These are phyloP conservation scores for Pouteria glomerata DNA, from an alignment of 148 eudicot genomes.

Conservation along the genomic window DNA sequence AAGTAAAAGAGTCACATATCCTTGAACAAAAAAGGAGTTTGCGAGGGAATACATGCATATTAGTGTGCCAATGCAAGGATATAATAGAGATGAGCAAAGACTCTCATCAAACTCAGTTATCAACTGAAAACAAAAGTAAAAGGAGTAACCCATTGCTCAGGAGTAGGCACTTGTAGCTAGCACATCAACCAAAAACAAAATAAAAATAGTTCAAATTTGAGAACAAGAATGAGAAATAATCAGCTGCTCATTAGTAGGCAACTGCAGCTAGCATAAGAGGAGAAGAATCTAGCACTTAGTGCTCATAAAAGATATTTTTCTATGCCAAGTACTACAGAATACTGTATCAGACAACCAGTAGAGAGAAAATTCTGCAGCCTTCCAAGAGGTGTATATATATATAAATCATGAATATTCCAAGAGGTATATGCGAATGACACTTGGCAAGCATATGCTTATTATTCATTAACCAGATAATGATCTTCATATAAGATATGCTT, in stretches of 20 bases:
- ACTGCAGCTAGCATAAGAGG: not conserved
- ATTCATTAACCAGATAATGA: not conserved
- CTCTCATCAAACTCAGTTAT: too few relatives aligned
- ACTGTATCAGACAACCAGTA: too few relatives aligned
- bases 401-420: too few relatives aligned
- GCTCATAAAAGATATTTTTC: not conserved
- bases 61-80: not conserved
- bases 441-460: not conserved
- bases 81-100: not conserved
- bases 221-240: not conserved
- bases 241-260: not conserved
- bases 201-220: not conserved
- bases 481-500: not conserved
- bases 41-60: not conserved
- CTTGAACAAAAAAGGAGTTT: not conserved
- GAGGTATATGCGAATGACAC: not conserved
- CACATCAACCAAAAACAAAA: too few relatives aligned
- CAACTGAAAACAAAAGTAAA: too few relatives aligned
- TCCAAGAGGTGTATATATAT: too few relatives aligned
- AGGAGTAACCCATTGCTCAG: too few relatives aligned
- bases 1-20: not conserved
- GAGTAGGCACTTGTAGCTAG: too few relatives aligned
- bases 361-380: not conserved
- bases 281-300: not conserved
- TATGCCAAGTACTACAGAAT: too few relatives aligned